Conservation (phyloP, 257 asterid species). For the Salvia splendens region DNA sequence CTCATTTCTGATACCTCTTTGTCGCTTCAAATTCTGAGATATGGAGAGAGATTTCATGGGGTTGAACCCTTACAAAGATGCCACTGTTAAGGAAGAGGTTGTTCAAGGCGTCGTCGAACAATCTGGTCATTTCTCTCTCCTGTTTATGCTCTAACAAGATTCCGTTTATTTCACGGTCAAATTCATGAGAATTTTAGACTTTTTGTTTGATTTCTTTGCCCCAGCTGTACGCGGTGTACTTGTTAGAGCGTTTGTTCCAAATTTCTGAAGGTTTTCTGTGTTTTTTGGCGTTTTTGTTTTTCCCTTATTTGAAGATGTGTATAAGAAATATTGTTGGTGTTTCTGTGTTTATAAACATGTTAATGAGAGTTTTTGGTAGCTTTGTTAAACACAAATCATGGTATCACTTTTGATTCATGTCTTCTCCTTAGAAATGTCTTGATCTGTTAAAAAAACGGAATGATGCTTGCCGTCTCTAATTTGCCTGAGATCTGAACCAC, state of each 20-base stretch:
- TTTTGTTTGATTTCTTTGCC: slow-evolving; percentile 16
- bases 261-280: slow-evolving; percentile 13
- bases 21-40: slow-evolving; percentile 28
- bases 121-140: slow-evolving; percentile 47
- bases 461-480: background rate
- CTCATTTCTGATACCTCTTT: slow-evolving; percentile 1
- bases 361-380: slow-evolving; percentile 5
- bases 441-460: slow-evolving; percentile 16
- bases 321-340: background rate
- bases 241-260: slow-evolving; percentile 15
- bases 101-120: slow-evolving; percentile 52
- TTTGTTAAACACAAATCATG: background rate
- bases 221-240: slow-evolving; percentile 3
- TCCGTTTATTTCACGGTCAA: slow-evolving; percentile 16
- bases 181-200: background rate
- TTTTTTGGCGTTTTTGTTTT: background rate
- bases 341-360: slow-evolving; percentile 8
- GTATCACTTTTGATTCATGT: slow-evolving; percentile 4
- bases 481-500: slow-evolving; percentile 26
- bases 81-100: slow-evolving; percentile 58
- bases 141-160: slow-evolving; percentile 7
- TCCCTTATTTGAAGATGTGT: background rate
- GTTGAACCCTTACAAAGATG: slow-evolving; percentile 43
- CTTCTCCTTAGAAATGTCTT: slow-evolving; percentile 16
- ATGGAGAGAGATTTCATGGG: slow-evolving; percentile 90